Percentiles rank a stretch among this genome's conserved stretches.
These are phyloP conservation scores for Boeremia exigua DNA, from an alignment of 2,329 filamentous ascomycete genomes.

Conservation along the genomic window DNA sequence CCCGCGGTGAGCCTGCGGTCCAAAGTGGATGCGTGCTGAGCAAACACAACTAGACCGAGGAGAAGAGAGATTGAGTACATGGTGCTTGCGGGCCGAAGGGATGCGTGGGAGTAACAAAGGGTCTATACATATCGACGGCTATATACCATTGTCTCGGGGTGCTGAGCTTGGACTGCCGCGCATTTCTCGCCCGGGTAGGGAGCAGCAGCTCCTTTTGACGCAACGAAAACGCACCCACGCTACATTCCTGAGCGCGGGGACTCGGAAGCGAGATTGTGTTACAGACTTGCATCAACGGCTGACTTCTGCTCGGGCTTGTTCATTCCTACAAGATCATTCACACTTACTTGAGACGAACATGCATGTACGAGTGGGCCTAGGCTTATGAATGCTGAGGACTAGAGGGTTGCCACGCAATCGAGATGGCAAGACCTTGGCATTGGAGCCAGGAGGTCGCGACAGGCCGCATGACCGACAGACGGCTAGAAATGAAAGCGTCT, in stretches of 20 bases:
- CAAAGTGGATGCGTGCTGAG: background rate
- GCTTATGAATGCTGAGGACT: background rate
- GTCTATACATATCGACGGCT: conserved; percentile 1
- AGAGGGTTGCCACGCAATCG: background rate
- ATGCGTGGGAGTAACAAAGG: background rate
- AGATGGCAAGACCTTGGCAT: background rate
- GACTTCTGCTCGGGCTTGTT: conserved; percentile 1
- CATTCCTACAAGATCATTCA: conserved; percentile 17
- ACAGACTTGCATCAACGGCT: conserved; percentile 5
- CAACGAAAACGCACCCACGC: conserved; percentile 15
- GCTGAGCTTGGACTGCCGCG: background rate
- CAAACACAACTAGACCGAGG: background rate
- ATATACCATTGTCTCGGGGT: conserved; percentile 3
- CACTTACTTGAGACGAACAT: conserved; percentile 9
- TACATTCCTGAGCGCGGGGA: conserved; percentile 17
- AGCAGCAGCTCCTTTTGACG: background rate
- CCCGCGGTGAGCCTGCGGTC: conserved; percentile 2
- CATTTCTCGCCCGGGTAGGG: conserved; percentile 8
- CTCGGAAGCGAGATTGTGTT: conserved; percentile 5
- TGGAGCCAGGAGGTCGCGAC: background rate
- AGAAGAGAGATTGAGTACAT: conserved; percentile 5
- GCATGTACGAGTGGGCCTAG: conserved; percentile 9
- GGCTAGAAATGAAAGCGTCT: background rate
- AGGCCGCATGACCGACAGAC: conserved; percentile 2
- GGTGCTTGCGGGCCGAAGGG: background rate